phyloP scores from a whole-genome alignment of 495 filamentous ascomycete genomes.

The Aspergillus diversus region DNA sequence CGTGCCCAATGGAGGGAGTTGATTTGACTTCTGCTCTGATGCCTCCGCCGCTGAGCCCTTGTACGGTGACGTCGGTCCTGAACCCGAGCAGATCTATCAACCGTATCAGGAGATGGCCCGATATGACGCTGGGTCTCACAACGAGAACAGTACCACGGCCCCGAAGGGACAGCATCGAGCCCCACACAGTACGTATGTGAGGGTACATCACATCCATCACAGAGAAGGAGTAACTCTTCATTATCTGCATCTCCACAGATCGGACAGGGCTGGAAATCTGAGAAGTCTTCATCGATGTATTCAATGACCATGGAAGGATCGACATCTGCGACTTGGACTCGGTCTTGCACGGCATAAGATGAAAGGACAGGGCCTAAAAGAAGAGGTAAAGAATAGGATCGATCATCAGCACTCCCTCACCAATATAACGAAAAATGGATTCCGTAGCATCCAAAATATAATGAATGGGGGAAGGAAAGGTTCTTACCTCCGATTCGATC shows the following conservation, averaged over 20 bases:
- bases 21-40: conserved; percentile 47
- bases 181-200: conserved; percentile 88
- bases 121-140: conserved; percentile 62
- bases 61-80: conserved; percentile 53
- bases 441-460: too few species aligned
- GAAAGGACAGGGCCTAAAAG: conserved; percentile 70
- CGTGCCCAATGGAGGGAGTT: conserved; percentile 62
- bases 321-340: conserved; percentile 85
- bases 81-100: conserved; percentile 34
- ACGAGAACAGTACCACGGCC: conserved; percentile 82
- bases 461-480: neutral
- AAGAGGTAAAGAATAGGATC: conserved; percentile 1
- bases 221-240: conserved; percentile 80
- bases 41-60: conserved; percentile 49
- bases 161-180: conserved; percentile 70
- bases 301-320: conserved; percentile 79
- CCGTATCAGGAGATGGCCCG: conserved; percentile 38
- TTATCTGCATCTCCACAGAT: conserved; percentile 76
- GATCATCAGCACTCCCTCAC: conserved; percentile 5
- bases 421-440: too few species aligned
- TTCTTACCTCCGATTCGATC: conserved; percentile 73
- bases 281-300: conserved; percentile 68
- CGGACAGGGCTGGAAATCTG: conserved; percentile 70
- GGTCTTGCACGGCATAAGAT: conserved; percentile 85
- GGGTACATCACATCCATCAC: conserved; percentile 81